These are phyloP conservation scores for Solanum chacoense DNA, from an alignment of 305 asterid genomes.

Conservation along the genomic window DNA sequence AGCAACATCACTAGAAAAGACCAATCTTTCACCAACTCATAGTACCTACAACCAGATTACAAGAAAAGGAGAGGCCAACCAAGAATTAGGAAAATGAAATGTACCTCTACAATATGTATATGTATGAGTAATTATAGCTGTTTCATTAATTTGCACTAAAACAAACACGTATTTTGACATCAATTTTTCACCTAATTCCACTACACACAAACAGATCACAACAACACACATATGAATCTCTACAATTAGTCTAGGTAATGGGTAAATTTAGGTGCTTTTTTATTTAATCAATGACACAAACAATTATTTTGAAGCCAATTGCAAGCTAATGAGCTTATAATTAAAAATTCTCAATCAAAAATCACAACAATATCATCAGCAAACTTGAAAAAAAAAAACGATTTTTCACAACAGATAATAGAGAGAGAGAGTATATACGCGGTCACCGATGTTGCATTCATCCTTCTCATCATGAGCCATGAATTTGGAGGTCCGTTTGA, in stretches of 20 bases:
- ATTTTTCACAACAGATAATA: background rate
- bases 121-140: background rate
- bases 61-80: background rate
- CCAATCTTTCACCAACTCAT: background rate
- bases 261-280: background rate
- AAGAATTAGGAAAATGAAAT: background rate
- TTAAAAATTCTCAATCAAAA: background rate
- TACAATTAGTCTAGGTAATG: background rate
- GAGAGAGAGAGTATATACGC: constrained; percentile 20
- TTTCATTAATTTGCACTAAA: background rate
- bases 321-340: background rate
- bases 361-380: background rate
- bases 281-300: background rate
- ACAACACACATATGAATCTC: background rate
- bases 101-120: background rate
- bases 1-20: background rate
- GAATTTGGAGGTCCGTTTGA: constrained; percentile 70
- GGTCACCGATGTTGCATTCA: constrained; percentile 60
- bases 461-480: constrained; percentile 72
- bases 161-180: background rate
- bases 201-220: background rate
- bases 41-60: background rate
- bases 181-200: background rate
- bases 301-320: background rate
- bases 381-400: background rate